Conservation (phyloP, 768 basidiomycete genomes). For the Strobilomyces echinocephalus region DNA sequence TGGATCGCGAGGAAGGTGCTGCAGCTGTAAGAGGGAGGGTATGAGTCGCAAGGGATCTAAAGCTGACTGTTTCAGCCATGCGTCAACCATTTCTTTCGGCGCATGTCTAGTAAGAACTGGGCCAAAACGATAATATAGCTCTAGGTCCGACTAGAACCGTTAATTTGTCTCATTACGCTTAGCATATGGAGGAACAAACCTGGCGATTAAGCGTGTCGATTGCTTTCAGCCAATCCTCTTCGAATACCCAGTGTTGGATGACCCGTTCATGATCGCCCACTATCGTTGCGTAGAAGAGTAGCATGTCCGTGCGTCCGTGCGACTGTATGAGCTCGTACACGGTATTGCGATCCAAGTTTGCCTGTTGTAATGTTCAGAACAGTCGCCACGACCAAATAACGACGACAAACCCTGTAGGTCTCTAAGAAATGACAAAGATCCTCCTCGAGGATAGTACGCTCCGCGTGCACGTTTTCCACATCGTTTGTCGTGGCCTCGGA, state of each 20-base stretch:
- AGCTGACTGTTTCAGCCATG: slow-evolving; percentile 79
- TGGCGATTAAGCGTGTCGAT: slow-evolving; percentile 89
- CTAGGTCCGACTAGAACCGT: slow-evolving; percentile 61
- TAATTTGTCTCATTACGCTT: not conserved
- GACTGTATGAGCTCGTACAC: slow-evolving; percentile 91
- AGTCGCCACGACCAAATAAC: not conserved
- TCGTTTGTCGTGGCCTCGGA: slow-evolving; percentile 79
- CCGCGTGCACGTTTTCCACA: slow-evolving; percentile 77
- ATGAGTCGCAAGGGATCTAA: slow-evolving; percentile 83
- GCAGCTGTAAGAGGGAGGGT: slow-evolving; percentile 80
- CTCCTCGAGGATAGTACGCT: slow-evolving; percentile 81
- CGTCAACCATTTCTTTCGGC: slow-evolving; percentile 87
- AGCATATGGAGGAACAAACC: slow-evolving; percentile 37
- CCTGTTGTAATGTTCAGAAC: slow-evolving; percentile 38
- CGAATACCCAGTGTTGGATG: slow-evolving; percentile 86
- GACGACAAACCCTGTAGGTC: slow-evolving; percentile 74
- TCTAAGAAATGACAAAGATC: slow-evolving; percentile 90
- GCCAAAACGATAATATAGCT: slow-evolving; percentile 90
- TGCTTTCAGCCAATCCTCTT: slow-evolving; percentile 89
- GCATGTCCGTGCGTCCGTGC: slow-evolving; percentile 90
- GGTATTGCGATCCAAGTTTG: slow-evolving; percentile 77
- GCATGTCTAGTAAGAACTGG: slow-evolving; percentile 81
- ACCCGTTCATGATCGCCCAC: slow-evolving; percentile 82
- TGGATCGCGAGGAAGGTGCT: slow-evolving; percentile 68
- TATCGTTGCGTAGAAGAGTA: slow-evolving; percentile 79